phyloP scores from a whole-genome alignment of 2,329 filamentous ascomycete genomes.

The Conoideocrella luteorostrata region DNA sequence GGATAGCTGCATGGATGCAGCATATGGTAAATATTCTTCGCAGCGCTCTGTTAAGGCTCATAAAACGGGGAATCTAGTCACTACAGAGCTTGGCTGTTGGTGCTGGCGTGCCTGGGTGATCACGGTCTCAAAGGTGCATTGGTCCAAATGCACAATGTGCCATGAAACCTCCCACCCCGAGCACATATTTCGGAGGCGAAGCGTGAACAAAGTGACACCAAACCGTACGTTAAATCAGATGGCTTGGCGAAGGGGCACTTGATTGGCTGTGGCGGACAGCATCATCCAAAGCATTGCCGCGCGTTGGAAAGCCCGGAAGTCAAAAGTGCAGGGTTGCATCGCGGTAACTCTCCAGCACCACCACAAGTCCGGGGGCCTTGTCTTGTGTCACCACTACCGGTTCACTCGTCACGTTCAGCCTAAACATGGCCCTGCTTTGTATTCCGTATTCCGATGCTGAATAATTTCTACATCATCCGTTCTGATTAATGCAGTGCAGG shows the following conservation, averaged over 20 bases:
- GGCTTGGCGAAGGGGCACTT: not conserved
- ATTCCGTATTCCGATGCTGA: not conserved
- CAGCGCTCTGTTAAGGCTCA: not conserved
- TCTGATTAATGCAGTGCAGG: constrained; percentile 3
- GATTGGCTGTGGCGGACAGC: constrained; percentile 5
- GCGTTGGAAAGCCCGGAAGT: constrained; percentile 1
- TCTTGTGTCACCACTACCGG: constrained; percentile 6
- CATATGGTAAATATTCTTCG: not conserved
- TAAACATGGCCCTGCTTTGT: not conserved
- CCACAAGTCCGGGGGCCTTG: not conserved
- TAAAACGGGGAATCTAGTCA: not conserved
- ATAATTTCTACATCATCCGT: too few species aligned
- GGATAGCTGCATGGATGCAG: not conserved
- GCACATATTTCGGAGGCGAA: not conserved
- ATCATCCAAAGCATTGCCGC: constrained; percentile 2
- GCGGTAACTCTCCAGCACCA: constrained; percentile 10
- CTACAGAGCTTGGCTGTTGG: not conserved
- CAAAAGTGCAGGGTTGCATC: constrained; percentile 12
- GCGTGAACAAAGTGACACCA: constrained; percentile 2
- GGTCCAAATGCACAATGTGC: not conserved
- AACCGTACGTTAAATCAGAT: not conserved
- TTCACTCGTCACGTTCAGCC: constrained; percentile 4
- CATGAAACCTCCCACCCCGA: not conserved
- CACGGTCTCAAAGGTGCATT: not conserved
- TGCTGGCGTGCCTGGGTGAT: constrained; percentile 1